These are phyloP conservation scores for Nicotiana attenuata DNA, from an alignment of 257 asterid species.

Conservation along the genomic window DNA sequence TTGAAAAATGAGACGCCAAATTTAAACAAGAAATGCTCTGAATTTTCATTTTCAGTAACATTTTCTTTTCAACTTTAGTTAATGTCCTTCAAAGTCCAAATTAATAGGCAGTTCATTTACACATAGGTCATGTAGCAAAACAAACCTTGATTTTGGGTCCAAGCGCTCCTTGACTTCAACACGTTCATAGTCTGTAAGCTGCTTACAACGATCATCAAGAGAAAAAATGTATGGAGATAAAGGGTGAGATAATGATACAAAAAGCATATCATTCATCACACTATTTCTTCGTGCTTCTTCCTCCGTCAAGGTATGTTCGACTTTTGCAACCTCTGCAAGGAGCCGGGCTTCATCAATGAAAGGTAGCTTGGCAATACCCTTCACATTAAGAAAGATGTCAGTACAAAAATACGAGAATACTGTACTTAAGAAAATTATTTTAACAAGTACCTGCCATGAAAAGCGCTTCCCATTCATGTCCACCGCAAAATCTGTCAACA, in stretches of 20 bases:
- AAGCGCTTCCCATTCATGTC: slow-evolving; percentile 95
- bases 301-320: slow-evolving; percentile 92
- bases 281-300: slow-evolving; percentile 92
- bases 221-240: slow-evolving; percentile 88
- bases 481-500: slow-evolving; percentile 73
- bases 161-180: slow-evolving; percentile 51
- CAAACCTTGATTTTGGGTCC: slow-evolving; percentile 91
- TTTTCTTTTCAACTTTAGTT: not conserved
- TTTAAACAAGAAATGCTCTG: not conserved
- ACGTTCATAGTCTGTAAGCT: slow-evolving; percentile 53
- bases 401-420: not conserved
- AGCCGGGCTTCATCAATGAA: slow-evolving; percentile 90
- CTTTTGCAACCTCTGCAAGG: slow-evolving; percentile 78
- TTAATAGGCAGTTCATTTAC: not conserved
- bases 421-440: not conserved
- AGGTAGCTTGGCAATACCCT: slow-evolving; percentile 97
- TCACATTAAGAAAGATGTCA: slow-evolving; percentile 13
- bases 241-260: slow-evolving; percentile 73
- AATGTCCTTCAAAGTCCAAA: not conserved
- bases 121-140: slow-evolving; percentile 16
- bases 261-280: slow-evolving; percentile 81
- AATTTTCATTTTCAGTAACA: not conserved
- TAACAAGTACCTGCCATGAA: slow-evolving; percentile 70
- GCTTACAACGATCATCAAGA: slow-evolving; percentile 83
- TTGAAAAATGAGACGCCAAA: not conserved